Percentiles rank a stretch among this genome's conserved stretches.
These are phyloP conservation scores for Oxytropis ochrocephala DNA, from an alignment of 306 rosid genomes.

Conservation along the genomic window DNA sequence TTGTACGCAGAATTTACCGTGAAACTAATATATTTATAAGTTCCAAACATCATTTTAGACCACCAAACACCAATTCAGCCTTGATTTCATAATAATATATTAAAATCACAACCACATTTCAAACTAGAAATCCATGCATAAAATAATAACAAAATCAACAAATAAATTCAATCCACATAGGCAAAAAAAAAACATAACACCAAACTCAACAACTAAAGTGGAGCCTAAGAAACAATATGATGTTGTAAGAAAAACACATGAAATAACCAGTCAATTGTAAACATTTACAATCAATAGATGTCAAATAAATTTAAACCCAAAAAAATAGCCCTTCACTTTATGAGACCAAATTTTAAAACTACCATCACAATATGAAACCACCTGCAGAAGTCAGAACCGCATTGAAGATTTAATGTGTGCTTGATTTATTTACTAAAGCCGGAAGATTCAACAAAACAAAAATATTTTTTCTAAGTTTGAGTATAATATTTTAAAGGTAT, in stretches of 20 bases:
- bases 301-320: not conserved
- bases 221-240: constrained; percentile 6
- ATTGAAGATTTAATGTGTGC: not conserved
- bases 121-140: not conserved
- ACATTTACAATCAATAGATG: not conserved
- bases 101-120: not conserved
- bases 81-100: not conserved
- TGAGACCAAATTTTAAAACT: constrained; percentile 2
- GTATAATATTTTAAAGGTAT: not conserved
- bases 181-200: not conserved
- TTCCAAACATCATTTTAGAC: not conserved
- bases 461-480: not conserved
- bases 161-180: constrained; percentile 1
- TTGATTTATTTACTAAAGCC: not conserved
- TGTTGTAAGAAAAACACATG: not conserved
- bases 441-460: not conserved
- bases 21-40: not conserved
- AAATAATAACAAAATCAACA: not conserved
- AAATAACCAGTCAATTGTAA: not conserved
- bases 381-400: constrained; percentile 14
- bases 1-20: not conserved
- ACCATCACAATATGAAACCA: constrained; percentile 7
- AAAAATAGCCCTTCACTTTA: not conserved
- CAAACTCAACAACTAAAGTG: not conserved
- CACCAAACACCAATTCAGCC: not conserved